Conservation (phyloP, 2,329 filamentous ascomycete genomes). For the Fusarium floridanum region DNA sequence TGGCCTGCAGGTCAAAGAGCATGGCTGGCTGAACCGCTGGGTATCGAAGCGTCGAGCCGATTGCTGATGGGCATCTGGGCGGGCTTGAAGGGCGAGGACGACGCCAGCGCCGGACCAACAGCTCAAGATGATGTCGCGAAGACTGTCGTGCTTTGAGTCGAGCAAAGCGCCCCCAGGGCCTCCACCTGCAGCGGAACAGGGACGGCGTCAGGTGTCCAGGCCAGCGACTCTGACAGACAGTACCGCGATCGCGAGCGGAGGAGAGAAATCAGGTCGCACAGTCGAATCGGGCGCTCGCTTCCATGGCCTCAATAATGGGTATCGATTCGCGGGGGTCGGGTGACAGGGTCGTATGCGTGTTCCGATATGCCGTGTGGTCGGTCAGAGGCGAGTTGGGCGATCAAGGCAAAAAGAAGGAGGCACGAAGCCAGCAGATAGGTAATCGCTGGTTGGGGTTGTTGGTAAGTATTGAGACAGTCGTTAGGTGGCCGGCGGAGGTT, state of each 20-base stretch:
- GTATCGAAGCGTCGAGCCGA: conserved; percentile 35
- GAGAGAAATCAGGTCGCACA: conserved; percentile 34
- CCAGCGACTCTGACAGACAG: conserved; percentile 16
- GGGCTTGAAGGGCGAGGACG: conserved; percentile 43
- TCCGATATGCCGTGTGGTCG: neutral
- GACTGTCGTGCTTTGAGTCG: conserved; percentile 15
- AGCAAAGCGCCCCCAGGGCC: conserved; percentile 1
- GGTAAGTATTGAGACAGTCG: conserved; percentile 18
- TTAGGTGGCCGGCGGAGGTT: conserved; percentile 31
- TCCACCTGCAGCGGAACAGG: neutral
- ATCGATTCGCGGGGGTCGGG: conserved; percentile 14
- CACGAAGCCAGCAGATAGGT: conserved; percentile 10
- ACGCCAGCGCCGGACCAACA: conserved; percentile 41
- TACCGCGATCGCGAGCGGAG: conserved; percentile 27
- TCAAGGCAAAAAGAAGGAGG: conserved; percentile 4
- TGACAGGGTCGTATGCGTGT: conserved; percentile 1
- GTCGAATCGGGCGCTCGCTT: conserved; percentile 19
- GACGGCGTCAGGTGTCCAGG: conserved; percentile 9
- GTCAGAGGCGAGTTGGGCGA: neutral
- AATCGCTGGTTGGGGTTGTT: conserved; percentile 11
- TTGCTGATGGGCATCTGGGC: conserved; percentile 57
- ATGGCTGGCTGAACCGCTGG: conserved; percentile 40
- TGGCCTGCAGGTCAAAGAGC: conserved; percentile 60
- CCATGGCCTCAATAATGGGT: conserved; percentile 22
- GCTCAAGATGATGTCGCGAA: conserved; percentile 17